Evolutionary conservation across 352 stramenopile species (phyloP).

Genomic region (Pythium oligandrum): DNA sequence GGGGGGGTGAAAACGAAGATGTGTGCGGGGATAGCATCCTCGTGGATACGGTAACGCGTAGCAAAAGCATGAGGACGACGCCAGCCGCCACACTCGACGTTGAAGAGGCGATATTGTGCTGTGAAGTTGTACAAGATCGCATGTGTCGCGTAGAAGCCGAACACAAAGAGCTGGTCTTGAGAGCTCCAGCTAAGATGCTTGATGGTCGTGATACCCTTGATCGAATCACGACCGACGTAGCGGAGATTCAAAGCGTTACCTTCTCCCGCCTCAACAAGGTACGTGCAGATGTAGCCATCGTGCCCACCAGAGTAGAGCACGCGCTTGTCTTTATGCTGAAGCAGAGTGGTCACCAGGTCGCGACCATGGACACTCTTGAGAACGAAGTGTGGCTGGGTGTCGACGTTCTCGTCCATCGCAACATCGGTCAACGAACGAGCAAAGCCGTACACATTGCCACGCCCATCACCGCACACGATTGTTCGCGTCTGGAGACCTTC

Average conservation of each 20-base stretch:
- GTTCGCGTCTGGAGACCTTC: conserved; percentile 25
- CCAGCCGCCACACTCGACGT: conserved; percentile 78
- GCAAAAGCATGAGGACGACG: conserved; percentile 66
- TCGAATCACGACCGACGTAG: conserved; percentile 50
- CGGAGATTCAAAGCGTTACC: conserved; percentile 25
- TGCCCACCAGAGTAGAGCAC: conserved; percentile 67
- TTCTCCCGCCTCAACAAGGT: conserved; percentile 19
- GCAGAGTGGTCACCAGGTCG: conserved; percentile 59
- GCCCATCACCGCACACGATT: conserved; percentile 66
- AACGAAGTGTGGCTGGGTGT: conserved; percentile 19
- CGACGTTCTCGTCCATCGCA: not conserved
- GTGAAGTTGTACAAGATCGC: conserved; percentile 74
- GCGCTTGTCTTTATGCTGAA: conserved; percentile 23
- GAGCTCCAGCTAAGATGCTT: conserved; percentile 52
- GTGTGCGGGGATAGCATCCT: conserved; percentile 34
- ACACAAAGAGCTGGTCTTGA: conserved; percentile 57
- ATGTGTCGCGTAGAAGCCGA: conserved; percentile 75
- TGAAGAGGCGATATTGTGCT: conserved; percentile 70
- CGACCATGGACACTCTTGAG: conserved; percentile 57
- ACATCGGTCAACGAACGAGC: conserved; percentile 19
- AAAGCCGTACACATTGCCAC: conserved; percentile 69
- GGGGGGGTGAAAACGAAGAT: conserved; percentile 69
- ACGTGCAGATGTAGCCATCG: conserved; percentile 78
- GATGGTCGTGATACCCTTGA: conserved; percentile 76
- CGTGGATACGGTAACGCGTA: not conserved